Base-by-base conservation (phyloP, 768 basidiomycete genomes). In the Amyloporia xantha region DNA sequence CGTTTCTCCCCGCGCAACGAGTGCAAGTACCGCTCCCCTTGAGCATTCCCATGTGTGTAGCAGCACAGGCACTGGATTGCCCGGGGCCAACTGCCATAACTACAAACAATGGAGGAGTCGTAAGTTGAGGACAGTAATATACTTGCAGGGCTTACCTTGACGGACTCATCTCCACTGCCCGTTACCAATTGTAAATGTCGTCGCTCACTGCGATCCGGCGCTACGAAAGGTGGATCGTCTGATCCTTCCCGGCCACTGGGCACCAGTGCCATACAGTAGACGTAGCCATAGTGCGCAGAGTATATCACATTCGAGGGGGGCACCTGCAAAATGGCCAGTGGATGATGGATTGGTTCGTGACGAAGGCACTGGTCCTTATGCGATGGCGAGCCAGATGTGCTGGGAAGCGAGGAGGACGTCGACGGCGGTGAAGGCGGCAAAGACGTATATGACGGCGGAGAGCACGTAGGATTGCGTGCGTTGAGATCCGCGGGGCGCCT, bases 231-330 rank as follows among this genome's bases (percentile, higher is more conserved):
- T 21, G 47, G 28, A 21, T 69, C 66, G 40, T 68, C 60, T 2
- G 66, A 68, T 13, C 69, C 72, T 47, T 68, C 68, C 40, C 64
- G 62, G n/a, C 62, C 65, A 13, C 66, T 69, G 19, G 71, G 69
- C 10, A 75, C 56, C 13, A 80, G 64, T 12, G 73, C 67, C 81
- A 92, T 82, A 57, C 86, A 91, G 62, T 95, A 94, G 11, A 97
- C 77, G 60, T 98, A 98, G 7, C 95, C 95, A 62, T 82, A 94
- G 65, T 98, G 95, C 2, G 93, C 95, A 1, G 90, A 88, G 56
- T 88, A 83, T 23, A 92, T 72, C 25, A 92, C 84, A 55, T 91
- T 88, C 47, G 68, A 69, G 11, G 77, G 69, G 1, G 82, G 78
- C 19, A 95, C 81, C 44, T 73, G 66, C 24, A 89, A 61, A 17